Evolutionary conservation across 2,329 filamentous ascomycete genomes (phyloP).

Genomic region (Botryotinia convoluta): DNA sequence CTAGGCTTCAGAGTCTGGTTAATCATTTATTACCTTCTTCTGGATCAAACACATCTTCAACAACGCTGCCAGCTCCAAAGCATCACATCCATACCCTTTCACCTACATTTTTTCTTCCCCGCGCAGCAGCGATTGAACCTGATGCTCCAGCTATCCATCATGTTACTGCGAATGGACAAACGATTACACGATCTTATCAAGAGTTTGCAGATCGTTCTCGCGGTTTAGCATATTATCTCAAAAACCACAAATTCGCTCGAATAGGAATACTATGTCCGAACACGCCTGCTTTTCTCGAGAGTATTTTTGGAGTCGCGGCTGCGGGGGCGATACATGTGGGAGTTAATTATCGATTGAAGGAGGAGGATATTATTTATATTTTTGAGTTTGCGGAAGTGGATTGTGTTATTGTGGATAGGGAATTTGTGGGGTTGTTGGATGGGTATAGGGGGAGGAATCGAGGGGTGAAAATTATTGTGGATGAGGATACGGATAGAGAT

Average conservation of each 20-base stretch:
- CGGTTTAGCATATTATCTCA: slow-evolving; percentile 84
- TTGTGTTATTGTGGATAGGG: slow-evolving; percentile 79
- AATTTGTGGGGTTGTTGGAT: slow-evolving; percentile 70
- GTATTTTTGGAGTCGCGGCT: slow-evolving; percentile 81
- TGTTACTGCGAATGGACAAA: slow-evolving; percentile 71
- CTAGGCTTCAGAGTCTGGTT: slow-evolving; percentile 58
- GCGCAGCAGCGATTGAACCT: slow-evolving; percentile 85
- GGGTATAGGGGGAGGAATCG: slow-evolving; percentile 61
- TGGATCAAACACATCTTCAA: slow-evolving; percentile 22
- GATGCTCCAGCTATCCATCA: slow-evolving; percentile 83
- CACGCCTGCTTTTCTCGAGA: slow-evolving; percentile 90
- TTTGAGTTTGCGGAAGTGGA: slow-evolving; percentile 86
- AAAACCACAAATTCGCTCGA: slow-evolving; percentile 67
- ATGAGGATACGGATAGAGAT: slow-evolving; percentile 75
- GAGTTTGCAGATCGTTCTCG: slow-evolving; percentile 82
- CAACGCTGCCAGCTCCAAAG: slow-evolving; percentile 21
- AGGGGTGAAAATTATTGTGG: slow-evolving; percentile 69
- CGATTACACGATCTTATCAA: slow-evolving; percentile 73
- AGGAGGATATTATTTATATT: slow-evolving; percentile 86
- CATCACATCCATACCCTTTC: slow-evolving; percentile 70
- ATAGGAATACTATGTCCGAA: slow-evolving; percentile 89
- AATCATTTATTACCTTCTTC: slow-evolving; percentile 50
- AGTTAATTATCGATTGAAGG: slow-evolving; percentile 72
- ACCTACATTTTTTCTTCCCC: slow-evolving; percentile 81
- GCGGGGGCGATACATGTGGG: slow-evolving; percentile 75